These are phyloP conservation scores for Cercospora sojina DNA, from an alignment of 2,329 filamentous ascomycete species.

Conservation along the genomic window DNA sequence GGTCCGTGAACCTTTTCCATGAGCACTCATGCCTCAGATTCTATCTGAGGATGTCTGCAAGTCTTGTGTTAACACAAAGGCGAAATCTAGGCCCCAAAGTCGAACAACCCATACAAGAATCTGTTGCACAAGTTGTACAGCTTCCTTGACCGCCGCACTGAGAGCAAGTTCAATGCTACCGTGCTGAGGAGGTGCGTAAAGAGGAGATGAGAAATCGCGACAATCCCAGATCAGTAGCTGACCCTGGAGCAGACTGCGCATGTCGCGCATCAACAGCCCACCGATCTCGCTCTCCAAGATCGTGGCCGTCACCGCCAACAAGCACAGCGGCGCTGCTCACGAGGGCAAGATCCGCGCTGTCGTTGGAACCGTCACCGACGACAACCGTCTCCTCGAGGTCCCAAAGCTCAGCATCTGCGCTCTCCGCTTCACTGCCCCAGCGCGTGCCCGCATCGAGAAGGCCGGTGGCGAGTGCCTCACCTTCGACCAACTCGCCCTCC, in stretches of 20 bases:
- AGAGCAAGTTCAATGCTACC: conserved; percentile 97
- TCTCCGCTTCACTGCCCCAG: conserved; percentile 93
- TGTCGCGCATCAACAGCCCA: conserved; percentile 92
- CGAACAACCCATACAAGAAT: conserved; percentile 41
- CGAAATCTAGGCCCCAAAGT: conserved; percentile 74
- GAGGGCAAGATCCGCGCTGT: conserved; percentile 85
- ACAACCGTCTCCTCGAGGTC: conserved; percentile 86
- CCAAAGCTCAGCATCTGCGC: conserved; percentile 94
- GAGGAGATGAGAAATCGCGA: conserved; percentile 13
- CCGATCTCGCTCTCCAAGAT: conserved; percentile 90
- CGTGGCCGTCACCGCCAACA: conserved; percentile 59
- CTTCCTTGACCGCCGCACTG: conserved; percentile 66
- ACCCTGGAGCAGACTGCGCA: conserved; percentile 69
- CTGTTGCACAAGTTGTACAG: conserved; percentile 54
- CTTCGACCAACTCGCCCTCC: conserved; percentile 93
- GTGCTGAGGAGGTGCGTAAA: conserved; percentile 65
- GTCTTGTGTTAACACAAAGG: conserved; percentile 24
- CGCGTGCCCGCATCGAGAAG: conserved; percentile 87
- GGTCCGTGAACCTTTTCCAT: conserved; percentile 21
- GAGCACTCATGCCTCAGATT: conserved; percentile 21
- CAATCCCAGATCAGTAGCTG: not conserved
- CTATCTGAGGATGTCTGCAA: conserved; percentile 22
- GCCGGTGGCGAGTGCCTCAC: conserved; percentile 95
- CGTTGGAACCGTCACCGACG: conserved; percentile 93
- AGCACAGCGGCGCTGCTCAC: conserved; percentile 54